Percentiles rank a stretch among this genome's conserved stretches.
Conservation (phyloP, 352 stramenopile genomes). For the Phytophthora pluvialis region DNA sequence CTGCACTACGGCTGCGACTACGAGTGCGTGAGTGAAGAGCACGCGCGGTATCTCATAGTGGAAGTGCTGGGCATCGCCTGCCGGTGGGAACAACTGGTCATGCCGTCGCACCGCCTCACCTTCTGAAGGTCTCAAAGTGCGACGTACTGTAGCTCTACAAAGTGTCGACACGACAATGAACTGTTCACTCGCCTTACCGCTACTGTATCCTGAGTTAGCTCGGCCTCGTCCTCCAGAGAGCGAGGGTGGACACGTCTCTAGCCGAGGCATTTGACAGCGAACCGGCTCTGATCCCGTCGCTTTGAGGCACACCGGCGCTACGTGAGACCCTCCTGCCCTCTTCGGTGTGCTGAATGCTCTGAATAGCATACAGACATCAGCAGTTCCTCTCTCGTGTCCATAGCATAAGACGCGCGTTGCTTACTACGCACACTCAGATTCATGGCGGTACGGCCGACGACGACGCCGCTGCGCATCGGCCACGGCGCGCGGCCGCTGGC, state of each 20-base stretch:
- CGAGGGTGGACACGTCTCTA: slow-evolving; percentile 1
- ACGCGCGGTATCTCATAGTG: slow-evolving; percentile 51
- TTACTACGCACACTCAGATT: neutral
- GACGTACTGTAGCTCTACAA: slow-evolving; percentile 6
- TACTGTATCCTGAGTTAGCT: slow-evolving; percentile 4
- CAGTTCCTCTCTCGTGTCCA: slow-evolving; percentile 6
- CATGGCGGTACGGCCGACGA: slow-evolving; percentile 19
- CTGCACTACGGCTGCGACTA: slow-evolving; percentile 54
- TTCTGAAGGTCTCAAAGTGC: slow-evolving; percentile 26
- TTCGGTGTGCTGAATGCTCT: slow-evolving; percentile 8
- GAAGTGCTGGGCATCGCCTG: slow-evolving; percentile 51
- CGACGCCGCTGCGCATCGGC: slow-evolving; percentile 25
- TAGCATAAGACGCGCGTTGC: slow-evolving; percentile 1
- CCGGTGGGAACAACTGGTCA: slow-evolving; percentile 45
- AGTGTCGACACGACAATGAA: slow-evolving; percentile 6
- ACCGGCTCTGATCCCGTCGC: neutral
- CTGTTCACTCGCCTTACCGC: slow-evolving; percentile 2
- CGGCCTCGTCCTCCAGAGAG: slow-evolving; percentile 1
- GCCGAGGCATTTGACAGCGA: slow-evolving; percentile 7
- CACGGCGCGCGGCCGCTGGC: slow-evolving; percentile 33
- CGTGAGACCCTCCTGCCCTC: neutral
- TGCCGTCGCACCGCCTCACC: slow-evolving; percentile 39
- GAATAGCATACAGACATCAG: slow-evolving; percentile 22
- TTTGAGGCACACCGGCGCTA: slow-evolving; percentile 5
- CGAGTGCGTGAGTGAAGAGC: slow-evolving; percentile 49